A percentile compares a stretch with the other conserved stretches of the same genome.
Conservation (phyloP, 2,329 filamentous ascomycete species). For the Pseudogymnoascus sp. region DNA sequence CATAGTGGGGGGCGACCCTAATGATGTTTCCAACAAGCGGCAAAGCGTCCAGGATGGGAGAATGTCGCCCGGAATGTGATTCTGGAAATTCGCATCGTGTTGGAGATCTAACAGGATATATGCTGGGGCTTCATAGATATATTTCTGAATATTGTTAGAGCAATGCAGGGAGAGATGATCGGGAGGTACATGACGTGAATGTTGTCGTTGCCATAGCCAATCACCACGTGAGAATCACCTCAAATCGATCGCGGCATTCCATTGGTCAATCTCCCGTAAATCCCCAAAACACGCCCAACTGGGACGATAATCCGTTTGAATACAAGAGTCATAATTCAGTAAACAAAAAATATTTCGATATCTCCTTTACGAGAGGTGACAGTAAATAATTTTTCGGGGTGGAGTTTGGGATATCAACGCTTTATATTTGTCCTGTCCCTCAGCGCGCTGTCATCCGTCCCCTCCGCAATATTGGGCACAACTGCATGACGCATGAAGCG, state of each 20-base stretch:
- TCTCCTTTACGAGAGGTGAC: not conserved
- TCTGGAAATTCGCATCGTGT: not conserved
- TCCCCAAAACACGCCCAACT: not conserved
- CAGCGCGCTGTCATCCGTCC: not conserved
- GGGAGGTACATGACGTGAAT: not conserved
- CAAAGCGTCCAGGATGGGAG: not conserved
- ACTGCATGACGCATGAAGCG: constrained; percentile 4
- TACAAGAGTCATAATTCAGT: not conserved
- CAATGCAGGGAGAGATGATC: not conserved
- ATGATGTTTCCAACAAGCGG: not conserved
- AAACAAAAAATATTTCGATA: not conserved
- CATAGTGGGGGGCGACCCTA: not conserved
- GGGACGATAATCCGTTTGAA: not conserved
- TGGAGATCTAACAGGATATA: not conserved
- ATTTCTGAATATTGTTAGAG: constrained; percentile 1
- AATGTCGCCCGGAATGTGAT: constrained; percentile 5
- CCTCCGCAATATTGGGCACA: constrained; percentile 1
- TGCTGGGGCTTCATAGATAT: not conserved
- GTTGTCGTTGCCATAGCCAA: constrained; percentile 2
- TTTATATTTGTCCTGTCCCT: not conserved
- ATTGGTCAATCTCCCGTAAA: not conserved
- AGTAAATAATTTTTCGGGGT: not conserved
- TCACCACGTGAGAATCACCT: not conserved
- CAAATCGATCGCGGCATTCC: constrained; percentile 2
- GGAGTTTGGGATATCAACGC: not conserved